Evolutionary conservation across 2,329 filamentous ascomycete genomes (phyloP).

Genomic region (Arthrobotrys musiformis): DNA sequence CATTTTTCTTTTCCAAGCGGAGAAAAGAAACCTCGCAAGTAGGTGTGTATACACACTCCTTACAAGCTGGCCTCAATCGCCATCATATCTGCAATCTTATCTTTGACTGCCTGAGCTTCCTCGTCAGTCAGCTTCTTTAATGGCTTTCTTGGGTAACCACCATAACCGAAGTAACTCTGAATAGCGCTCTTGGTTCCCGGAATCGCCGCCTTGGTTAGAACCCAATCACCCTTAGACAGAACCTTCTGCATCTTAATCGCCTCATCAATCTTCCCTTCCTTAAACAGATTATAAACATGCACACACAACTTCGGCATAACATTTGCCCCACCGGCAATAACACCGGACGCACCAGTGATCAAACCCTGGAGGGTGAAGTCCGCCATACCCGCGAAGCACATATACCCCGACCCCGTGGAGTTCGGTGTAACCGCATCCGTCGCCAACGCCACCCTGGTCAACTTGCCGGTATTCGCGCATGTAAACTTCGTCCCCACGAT

Average conservation of each 20-base stretch:
- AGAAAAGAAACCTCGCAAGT: background rate
- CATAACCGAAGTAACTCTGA: conserved; percentile 73
- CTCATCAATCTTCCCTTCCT: conserved; percentile 70
- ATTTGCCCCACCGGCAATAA: conserved; percentile 78
- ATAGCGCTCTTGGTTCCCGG: conserved; percentile 75
- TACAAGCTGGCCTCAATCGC: conserved; percentile 46
- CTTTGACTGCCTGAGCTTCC: conserved; percentile 63
- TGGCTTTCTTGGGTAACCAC: conserved; percentile 71
- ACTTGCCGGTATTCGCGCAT: conserved; percentile 76
- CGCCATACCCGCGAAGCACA: conserved; percentile 77
- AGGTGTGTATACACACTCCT: background rate
- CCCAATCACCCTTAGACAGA: conserved; percentile 76
- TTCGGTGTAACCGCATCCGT: conserved; percentile 64
- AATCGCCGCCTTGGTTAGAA: conserved; percentile 75
- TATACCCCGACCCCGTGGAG: conserved; percentile 66
- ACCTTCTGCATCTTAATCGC: conserved; percentile 74
- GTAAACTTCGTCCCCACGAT: conserved; percentile 77
- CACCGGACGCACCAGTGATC: conserved; percentile 75
- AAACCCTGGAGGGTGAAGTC: conserved; percentile 79
- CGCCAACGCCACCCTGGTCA: conserved; percentile 68
- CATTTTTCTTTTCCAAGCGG: background rate
- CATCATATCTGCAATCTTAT: conserved; percentile 65
- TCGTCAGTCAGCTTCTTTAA: conserved; percentile 67
- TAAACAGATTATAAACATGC: conserved; percentile 71
- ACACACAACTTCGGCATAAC: conserved; percentile 75